Conservation (phyloP, 2,329 filamentous ascomycete species). For the Dendrostoma leiphaemia region DNA sequence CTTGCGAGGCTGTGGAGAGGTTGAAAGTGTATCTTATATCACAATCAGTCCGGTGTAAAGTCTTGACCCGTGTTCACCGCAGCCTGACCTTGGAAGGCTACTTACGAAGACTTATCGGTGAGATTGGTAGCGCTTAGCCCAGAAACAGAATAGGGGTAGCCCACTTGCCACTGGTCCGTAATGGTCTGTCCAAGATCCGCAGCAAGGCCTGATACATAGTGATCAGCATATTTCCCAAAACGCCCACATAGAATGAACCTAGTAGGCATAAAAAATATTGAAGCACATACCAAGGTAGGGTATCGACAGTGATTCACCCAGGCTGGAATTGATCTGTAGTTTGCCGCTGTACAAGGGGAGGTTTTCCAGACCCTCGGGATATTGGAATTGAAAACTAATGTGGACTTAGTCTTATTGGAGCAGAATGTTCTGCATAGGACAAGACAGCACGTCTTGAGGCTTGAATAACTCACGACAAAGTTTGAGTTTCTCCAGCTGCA, state of each 20-base stretch:
- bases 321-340: slow-evolving; percentile 29
- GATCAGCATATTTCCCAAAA: background rate
- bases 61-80: too few species aligned
- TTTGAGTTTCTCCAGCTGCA: slow-evolving; percentile 7
- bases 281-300: slow-evolving; percentile 28
- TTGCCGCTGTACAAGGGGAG: slow-evolving; percentile 34
- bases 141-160: slow-evolving; percentile 14
- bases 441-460: background rate
- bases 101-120: slow-evolving; percentile 22
- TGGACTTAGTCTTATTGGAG: too few species aligned
- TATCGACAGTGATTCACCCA: slow-evolving; percentile 30
- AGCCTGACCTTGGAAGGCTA: background rate
- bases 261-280: background rate
- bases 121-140: slow-evolving; percentile 2
- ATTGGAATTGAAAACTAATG: slow-evolving; percentile 22
- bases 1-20: slow-evolving; percentile 21
- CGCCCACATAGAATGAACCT: background rate
- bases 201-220: background rate
- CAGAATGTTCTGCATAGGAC: background rate
- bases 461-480: background rate
- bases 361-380: slow-evolving; percentile 26
- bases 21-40: slow-evolving; percentile 25
- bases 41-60: background rate
- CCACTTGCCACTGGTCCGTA: slow-evolving; percentile 2
- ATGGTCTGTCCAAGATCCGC: background rate